Evolutionary conservation across 2,329 filamentous ascomycete genomes (phyloP).

Genomic region (Endocalyx cinctus): DNA sequence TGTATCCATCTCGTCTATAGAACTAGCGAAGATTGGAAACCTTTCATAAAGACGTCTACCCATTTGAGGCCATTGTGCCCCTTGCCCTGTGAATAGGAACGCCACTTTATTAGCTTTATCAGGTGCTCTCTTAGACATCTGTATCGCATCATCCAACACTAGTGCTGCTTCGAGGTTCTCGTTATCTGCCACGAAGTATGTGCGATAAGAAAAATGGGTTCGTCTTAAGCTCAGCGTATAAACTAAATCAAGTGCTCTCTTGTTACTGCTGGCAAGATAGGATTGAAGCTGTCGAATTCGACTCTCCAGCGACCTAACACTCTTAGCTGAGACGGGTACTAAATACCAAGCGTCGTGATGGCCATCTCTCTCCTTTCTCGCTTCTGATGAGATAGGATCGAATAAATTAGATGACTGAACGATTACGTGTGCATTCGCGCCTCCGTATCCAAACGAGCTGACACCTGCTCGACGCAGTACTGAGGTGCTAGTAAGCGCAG

Average conservation of each 20-base stretch:
- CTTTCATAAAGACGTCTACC: slow-evolving; percentile 17
- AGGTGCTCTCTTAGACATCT: slow-evolving; percentile 2
- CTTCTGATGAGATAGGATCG: not conserved
- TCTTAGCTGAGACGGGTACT: not conserved
- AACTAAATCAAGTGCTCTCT: not conserved
- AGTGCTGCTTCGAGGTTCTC: not conserved
- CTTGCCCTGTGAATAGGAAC: slow-evolving; percentile 25
- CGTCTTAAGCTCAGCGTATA: slow-evolving; percentile 2
- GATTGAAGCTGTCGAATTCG: not conserved
- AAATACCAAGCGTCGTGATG: not conserved
- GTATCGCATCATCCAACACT: slow-evolving; percentile 1
- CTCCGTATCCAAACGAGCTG: slow-evolving; percentile 15
- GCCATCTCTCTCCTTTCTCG: not conserved
- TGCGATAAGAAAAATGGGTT: slow-evolving; percentile 1
- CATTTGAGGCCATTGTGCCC: slow-evolving; percentile 27
- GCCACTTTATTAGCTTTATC: not conserved
- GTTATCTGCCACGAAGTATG: slow-evolving; percentile 1
- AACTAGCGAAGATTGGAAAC: slow-evolving; percentile 9
- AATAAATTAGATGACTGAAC: not conserved
- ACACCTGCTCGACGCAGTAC: slow-evolving; percentile 6
- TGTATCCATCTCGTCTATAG: slow-evolving; percentile 11
- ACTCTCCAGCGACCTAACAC: not conserved
- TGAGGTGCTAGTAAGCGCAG: slow-evolving; percentile 1
- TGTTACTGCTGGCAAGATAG: not conserved
- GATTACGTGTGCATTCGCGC: slow-evolving; percentile 12